phyloP scores from a whole-genome alignment of 1,139 yeast genomes.

The Meyerozyma carpophila region DNA sequence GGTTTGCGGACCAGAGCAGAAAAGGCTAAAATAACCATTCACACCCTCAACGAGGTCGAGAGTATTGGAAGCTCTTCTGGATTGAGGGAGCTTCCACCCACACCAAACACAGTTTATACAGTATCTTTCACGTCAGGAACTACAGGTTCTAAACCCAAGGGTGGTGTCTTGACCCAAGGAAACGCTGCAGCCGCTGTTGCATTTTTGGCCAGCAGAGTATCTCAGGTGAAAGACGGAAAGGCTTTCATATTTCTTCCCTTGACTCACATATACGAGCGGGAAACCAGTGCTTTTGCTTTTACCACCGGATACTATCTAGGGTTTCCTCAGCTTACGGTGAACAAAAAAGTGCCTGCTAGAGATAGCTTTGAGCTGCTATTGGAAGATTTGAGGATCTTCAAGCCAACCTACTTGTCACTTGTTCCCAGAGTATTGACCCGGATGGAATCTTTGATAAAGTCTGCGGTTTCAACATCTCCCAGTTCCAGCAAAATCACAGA shows the following conservation, averaged over 20 bases:
- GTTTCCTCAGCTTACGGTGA: constrained; percentile 30
- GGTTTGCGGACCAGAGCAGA: constrained; percentile 7
- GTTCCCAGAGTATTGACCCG: constrained; percentile 38
- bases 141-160: constrained; percentile 38
- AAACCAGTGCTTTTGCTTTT: constrained; percentile 24
- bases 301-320: constrained; percentile 36
- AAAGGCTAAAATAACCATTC: constrained; percentile 8
- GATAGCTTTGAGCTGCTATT: constrained; percentile 15
- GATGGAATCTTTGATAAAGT: constrained; percentile 20
- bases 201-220: constrained; percentile 9
- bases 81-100: constrained; percentile 19
- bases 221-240: constrained; percentile 9
- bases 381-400: constrained; percentile 24
- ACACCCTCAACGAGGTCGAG: constrained; percentile 14
- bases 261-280: constrained; percentile 40
- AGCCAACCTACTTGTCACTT: constrained; percentile 28
- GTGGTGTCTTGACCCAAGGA: constrained; percentile 30
- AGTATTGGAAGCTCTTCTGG: constrained; percentile 10
- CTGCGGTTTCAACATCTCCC: constrained; percentile 4
- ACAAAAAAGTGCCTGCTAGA: constrained; percentile 3
- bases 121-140: constrained; percentile 42
- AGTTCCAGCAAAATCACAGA: constrained; percentile 5
- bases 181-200: constrained; percentile 24
- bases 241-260: constrained; percentile 29
- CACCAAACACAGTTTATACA: constrained; percentile 24